Base-by-base conservation (phyloP, 2,329 filamentous ascomycete genomes). In the Trichophyton mentagrophytes region DNA sequence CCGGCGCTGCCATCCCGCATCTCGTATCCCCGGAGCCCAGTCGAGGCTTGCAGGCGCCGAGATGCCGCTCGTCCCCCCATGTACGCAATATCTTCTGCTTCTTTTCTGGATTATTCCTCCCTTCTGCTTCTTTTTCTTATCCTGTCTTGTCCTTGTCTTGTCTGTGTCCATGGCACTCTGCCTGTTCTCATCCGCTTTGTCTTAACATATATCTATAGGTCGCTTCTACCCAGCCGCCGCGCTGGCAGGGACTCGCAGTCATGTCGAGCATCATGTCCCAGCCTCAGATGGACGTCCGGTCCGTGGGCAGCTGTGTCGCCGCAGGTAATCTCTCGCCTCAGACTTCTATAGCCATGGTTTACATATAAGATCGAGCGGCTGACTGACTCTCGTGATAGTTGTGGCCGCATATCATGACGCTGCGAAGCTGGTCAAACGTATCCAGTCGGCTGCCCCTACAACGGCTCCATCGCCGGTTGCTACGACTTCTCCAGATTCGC, bases 381-480 rank as follows among this genome's bases (percentile, higher is more conserved):
- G 15, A 30, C n/a, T 25, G 46, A 25, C 44, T n/a, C 20, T 36
- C 63, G 61, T 64, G 25, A 38, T 63, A 65, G 63, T 64, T 42
- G 56, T 63, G 11, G 44, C 60, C 17, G 57, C 63, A 20, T 65
- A 61, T 47, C 9, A 57, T 22, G 61, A 65, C 44, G 62, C 64
- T 3, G 17, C 60, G 44, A 62, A 60, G 42, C 57, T 65, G 27
- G 38, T 65, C 42, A 51, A 64, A 30, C 59, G 59, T 44, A 58
- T 64, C 2, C 63, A 63, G 56, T 55, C 56, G n/a, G 7, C 61
- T 3, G 58, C 49, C 27, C 5, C 49, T 20, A 36, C 13, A 22
- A 17, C 25, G 15, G 33, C 27, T 13, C 7, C 49, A 5, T 27
- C 49, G 17, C 8, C 22, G 2, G n/a, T 27, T 33, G 8, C 49